Conservation (phyloP, 306 rosid genomes). For the Medicago ruthenica region DNA sequence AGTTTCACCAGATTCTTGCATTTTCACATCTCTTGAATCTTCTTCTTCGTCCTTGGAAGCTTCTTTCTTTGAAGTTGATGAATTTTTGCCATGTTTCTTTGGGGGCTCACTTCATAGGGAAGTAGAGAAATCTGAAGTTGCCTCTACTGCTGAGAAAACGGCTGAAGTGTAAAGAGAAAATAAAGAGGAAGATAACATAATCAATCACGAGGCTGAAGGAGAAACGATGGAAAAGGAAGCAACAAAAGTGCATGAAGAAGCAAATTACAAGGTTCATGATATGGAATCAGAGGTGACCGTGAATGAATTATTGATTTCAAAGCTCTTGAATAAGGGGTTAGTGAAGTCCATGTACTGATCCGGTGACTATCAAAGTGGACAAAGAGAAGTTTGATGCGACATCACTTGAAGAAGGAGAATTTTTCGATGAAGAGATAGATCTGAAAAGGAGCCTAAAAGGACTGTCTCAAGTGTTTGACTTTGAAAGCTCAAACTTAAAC, state of each 20-base stretch:
- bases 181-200: conserved; percentile 46
- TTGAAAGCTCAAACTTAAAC: conserved; percentile 48
- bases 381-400: conserved; percentile 66
- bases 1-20: conserved; percentile 60
- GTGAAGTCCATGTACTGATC: too few species aligned
- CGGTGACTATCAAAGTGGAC: too few species aligned
- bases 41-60: conserved; percentile 52
- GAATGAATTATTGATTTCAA: too few species aligned
- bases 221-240: conserved; percentile 57
- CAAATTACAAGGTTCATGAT: conserved; percentile 31
- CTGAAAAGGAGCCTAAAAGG: conserved; percentile 57
- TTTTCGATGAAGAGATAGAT: conserved; percentile 76
- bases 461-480: neutral
- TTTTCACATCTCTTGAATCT: conserved; percentile 53
- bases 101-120: conserved; percentile 61
- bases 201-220: conserved; percentile 49
- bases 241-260: conserved; percentile 53
- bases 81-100: conserved; percentile 70
- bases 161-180: conserved; percentile 57
- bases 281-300: too few species aligned
- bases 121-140: conserved; percentile 44
- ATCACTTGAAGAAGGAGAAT: conserved; percentile 93
- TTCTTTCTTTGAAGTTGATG: conserved; percentile 61
- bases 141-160: conserved; percentile 46
- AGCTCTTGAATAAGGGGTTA: too few species aligned